Percentiles rank a stretch among this genome's conserved stretches.
phyloP scores from a whole-genome alignment of 2,329 filamentous ascomycete genomes.

The Stenocarpella maydis region DNA sequence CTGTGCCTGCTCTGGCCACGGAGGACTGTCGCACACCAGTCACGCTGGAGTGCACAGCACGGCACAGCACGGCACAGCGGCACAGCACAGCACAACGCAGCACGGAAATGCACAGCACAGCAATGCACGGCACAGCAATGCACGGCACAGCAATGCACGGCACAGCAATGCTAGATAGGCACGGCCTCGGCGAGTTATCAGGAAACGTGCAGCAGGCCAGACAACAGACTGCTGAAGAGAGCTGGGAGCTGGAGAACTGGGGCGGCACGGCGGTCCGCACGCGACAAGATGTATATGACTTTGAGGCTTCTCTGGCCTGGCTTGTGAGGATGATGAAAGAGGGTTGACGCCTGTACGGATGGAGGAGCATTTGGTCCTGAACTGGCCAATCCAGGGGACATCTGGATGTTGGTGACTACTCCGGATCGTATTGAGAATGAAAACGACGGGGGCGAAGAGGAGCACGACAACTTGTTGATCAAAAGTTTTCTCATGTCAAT shows the following conservation, averaged over 20 bases:
- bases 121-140: conserved; percentile 12
- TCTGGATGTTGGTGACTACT: too few species aligned
- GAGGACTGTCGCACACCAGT: not conserved
- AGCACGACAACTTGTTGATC: not conserved
- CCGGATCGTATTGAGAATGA: not conserved
- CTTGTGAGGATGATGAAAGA: not conserved
- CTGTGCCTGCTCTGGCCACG: not conserved
- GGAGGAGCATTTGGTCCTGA: not conserved
- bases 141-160: conserved; percentile 17
- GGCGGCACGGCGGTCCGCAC: conserved; percentile 15
- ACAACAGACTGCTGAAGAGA: not conserved
- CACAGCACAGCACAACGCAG: too few species aligned
- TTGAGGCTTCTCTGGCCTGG: not conserved
- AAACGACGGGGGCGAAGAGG: too few species aligned
- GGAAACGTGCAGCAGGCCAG: conserved; percentile 12
- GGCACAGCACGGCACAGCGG: conserved; percentile 3
- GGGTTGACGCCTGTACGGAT: not conserved
- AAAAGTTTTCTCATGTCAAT: too few species aligned
- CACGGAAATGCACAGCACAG: too few species aligned
- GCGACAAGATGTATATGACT: not conserved
- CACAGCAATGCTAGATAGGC: conserved; percentile 18
- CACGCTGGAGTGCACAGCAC: not conserved
- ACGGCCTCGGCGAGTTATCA: conserved; percentile 14
- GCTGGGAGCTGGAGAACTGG: not conserved
- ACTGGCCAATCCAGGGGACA: too few species aligned